phyloP scores from a whole-genome alignment of 495 filamentous ascomycete species.

The Ascobolus immersus region DNA sequence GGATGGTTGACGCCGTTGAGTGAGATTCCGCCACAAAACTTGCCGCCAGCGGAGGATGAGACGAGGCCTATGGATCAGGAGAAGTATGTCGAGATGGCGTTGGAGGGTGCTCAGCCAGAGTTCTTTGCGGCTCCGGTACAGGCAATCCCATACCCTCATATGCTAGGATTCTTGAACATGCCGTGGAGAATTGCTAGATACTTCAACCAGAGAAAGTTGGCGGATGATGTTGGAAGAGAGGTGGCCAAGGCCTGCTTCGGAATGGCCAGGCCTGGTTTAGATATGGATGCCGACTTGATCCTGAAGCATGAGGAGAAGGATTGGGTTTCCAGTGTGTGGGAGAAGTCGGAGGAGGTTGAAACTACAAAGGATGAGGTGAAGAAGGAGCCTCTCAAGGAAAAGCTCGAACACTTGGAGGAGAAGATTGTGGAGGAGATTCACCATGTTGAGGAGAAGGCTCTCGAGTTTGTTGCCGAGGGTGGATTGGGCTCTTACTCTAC shows the following conservation, averaged over 20 bases:
- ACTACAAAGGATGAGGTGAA: slow-evolving; percentile 1
- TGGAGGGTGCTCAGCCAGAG: slow-evolving; percentile 18
- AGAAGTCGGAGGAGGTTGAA: background rate
- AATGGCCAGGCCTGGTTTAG: slow-evolving; percentile 28
- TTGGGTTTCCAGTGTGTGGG: background rate
- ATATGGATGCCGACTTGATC: slow-evolving; percentile 45
- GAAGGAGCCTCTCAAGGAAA: slow-evolving; percentile 5
- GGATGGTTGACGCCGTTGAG: slow-evolving; percentile 84
- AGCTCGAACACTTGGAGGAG: slow-evolving; percentile 17
- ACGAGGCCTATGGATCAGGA: slow-evolving; percentile 12
- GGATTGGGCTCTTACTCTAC: too few species aligned
- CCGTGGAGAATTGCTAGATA: slow-evolving; percentile 68
- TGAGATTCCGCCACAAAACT: too few species aligned
- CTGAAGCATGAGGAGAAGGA: slow-evolving; percentile 34
- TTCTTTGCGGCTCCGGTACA: slow-evolving; percentile 28
- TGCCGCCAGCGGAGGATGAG: slow-evolving; percentile 14
- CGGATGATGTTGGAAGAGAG: slow-evolving; percentile 70
- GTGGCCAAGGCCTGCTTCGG: slow-evolving; percentile 64
- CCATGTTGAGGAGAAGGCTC: too few species aligned
- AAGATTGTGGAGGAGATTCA: slow-evolving; percentile 6
- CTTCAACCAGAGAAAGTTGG: slow-evolving; percentile 59
- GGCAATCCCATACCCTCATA: slow-evolving; percentile 59
- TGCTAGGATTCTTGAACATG: slow-evolving; percentile 83
- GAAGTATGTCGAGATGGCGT: slow-evolving; percentile 10
- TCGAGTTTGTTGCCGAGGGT: too few species aligned